phyloP scores from a whole-genome alignment of 208 protist genomes.

The Leptomonas pyrrhocoris region DNA sequence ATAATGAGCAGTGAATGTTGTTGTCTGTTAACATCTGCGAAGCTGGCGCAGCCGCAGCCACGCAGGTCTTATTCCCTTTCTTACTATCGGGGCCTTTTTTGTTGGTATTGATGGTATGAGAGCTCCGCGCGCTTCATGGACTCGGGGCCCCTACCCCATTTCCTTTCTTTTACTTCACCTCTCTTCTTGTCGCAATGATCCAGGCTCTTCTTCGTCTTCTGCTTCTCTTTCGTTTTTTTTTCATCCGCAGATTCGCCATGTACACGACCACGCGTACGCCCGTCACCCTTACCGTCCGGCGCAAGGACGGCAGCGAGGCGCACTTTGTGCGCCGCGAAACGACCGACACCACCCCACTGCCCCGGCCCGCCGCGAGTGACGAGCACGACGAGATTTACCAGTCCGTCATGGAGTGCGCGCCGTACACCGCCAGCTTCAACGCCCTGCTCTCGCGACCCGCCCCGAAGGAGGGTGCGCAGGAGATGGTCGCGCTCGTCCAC shows the following conservation, averaged over 20 bases:
- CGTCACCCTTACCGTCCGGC: slow-evolving; percentile 65
- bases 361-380: slow-evolving; percentile 11
- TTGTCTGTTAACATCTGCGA: too few relatives aligned
- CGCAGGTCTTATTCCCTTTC: too few relatives aligned
- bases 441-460: slow-evolving; percentile 56
- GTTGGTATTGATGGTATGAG: too few relatives aligned
- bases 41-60: too few relatives aligned
- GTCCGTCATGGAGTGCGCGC: slow-evolving; percentile 69
- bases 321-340: slow-evolving; percentile 58
- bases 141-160: too few relatives aligned
- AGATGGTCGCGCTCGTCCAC: slow-evolving; percentile 71
- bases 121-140: too few relatives aligned
- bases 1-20: too few relatives aligned
- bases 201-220: slow-evolving; percentile 4
- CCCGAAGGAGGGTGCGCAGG: slow-evolving; percentile 58
- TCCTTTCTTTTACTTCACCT: too few relatives aligned
- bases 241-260: slow-evolving; percentile 8
- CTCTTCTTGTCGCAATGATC: too few relatives aligned
- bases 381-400: slow-evolving; percentile 74
- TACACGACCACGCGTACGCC: slow-evolving; percentile 41
- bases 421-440: slow-evolving; percentile 92
- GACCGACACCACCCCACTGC: neutral
- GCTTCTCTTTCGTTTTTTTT: slow-evolving; percentile 21
- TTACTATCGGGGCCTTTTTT: too few relatives aligned
- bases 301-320: slow-evolving; percentile 65